Evolutionary conservation across 345 rosid species (phyloP).

Genomic region (Capsella bursapastoris): DNA sequence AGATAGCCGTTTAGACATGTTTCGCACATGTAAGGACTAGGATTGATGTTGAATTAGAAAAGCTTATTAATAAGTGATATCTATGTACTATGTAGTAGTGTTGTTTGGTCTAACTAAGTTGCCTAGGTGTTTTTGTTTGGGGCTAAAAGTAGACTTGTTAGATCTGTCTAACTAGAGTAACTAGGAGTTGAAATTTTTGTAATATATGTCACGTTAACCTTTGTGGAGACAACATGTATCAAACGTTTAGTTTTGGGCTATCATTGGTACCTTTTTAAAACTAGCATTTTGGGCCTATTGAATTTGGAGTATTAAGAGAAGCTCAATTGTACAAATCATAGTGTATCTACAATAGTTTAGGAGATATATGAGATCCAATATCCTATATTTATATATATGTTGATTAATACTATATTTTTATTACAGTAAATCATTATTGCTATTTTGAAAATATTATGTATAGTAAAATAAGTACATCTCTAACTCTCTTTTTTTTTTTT

Average conservation of each 20-base stretch:
- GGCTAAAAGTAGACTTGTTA: not conserved
- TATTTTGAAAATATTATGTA: not conserved
- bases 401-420: not conserved
- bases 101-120: not conserved
- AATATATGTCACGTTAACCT: not conserved
- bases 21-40: conserved; percentile 41
- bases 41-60: conserved; percentile 19
- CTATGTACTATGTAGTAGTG: not conserved
- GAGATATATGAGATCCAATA: too few relatives aligned
- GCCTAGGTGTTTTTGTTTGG: not conserved
- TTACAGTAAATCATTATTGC: not conserved
- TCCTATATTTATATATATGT: too few relatives aligned
- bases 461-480: too few relatives aligned
- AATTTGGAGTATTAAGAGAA: not conserved
- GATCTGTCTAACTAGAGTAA: conserved; percentile 15
- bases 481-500: too few relatives aligned
- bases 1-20: conserved; percentile 69
- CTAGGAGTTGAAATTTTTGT: conserved; percentile 23
- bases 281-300: not conserved
- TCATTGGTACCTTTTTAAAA: not conserved
- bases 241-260: not conserved
- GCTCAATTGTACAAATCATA: not conserved
- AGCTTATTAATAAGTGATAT: not conserved
- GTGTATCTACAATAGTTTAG: not conserved
- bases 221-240: not conserved